A percentile compares a stretch with the other conserved stretches of the same genome.
phyloP scores from a whole-genome alignment of 192 early-diverging fungal species.

The Coemansia sp. region DNA sequence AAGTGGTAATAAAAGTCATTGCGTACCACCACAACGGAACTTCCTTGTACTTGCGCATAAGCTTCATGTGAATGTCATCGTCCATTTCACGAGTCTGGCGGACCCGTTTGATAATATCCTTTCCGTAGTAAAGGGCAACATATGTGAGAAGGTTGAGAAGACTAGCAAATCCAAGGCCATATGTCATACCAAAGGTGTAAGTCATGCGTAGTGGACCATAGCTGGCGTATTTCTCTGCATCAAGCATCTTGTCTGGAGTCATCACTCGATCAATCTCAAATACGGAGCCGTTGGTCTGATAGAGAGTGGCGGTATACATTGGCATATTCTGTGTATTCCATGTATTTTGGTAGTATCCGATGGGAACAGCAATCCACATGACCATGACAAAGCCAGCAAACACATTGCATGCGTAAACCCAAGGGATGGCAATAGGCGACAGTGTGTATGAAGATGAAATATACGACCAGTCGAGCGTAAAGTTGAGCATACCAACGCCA shows the following conservation, averaged over 20 bases:
- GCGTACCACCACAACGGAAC: slow-evolving; percentile 74
- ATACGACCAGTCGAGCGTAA: slow-evolving; percentile 72
- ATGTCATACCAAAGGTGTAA: slow-evolving; percentile 67
- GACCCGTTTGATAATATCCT: slow-evolving; percentile 64
- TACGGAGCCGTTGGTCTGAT: slow-evolving; percentile 55
- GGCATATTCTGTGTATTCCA: slow-evolving; percentile 58
- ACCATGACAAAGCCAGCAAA: slow-evolving; percentile 66
- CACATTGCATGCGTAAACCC: slow-evolving; percentile 66
- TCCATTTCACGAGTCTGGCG: slow-evolving; percentile 59
- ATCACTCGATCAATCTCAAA: slow-evolving; percentile 64
- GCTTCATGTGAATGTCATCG: slow-evolving; percentile 72
- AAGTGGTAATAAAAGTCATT: slow-evolving; percentile 41
- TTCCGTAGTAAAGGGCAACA: slow-evolving; percentile 64
- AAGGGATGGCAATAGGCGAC: slow-evolving; percentile 72
- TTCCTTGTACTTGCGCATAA: slow-evolving; percentile 75
- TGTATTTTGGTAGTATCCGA: slow-evolving; percentile 65
- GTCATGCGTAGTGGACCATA: slow-evolving; percentile 71
- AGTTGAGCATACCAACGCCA: slow-evolving; percentile 61
- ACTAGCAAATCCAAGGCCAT: slow-evolving; percentile 68
- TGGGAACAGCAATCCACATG: slow-evolving; percentile 72
- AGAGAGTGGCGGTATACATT: slow-evolving; percentile 57
- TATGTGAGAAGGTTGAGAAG: slow-evolving; percentile 70
- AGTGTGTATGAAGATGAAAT: slow-evolving; percentile 54
- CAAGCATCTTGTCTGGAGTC: slow-evolving; percentile 56
- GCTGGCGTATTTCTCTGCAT: slow-evolving; percentile 56